These are phyloP conservation scores for Yarrowia osloensis DNA, from an alignment of 805 yeast species.

Conservation along the genomic window DNA sequence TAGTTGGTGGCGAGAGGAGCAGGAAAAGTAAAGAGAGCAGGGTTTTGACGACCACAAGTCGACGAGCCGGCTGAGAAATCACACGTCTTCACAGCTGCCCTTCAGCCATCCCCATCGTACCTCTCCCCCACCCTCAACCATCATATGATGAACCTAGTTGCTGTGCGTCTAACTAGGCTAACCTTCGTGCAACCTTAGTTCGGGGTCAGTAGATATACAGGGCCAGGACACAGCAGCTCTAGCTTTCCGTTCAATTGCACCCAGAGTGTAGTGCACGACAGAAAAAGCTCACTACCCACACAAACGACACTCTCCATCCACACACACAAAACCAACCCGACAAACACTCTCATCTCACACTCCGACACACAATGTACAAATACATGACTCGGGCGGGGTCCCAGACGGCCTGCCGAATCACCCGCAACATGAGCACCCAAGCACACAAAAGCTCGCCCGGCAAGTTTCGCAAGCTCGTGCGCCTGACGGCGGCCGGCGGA, in stretches of 20 bases:
- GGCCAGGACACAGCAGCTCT: neutral
- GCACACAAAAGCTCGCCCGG: constrained; percentile 14
- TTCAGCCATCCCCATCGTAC: too few relatives aligned
- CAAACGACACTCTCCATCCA: neutral
- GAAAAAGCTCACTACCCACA: too few relatives aligned
- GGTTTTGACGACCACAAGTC: too few relatives aligned
- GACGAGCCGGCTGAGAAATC: too few relatives aligned
- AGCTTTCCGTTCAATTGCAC: constrained; percentile 1
- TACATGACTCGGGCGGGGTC: constrained; percentile 1
- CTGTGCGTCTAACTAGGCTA: constrained; percentile 24
- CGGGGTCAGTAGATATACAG: constrained; percentile 10
- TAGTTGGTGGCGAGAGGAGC: neutral
- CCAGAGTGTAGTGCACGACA: neutral
- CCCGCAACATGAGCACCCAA: constrained; percentile 2
- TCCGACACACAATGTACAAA: neutral
- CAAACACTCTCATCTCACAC: neutral
- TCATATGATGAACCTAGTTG: constrained; percentile 27
- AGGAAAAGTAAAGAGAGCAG: neutral
- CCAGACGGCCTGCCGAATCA: neutral
- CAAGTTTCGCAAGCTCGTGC: neutral
- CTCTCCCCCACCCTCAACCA: neutral
- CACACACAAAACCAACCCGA: neutral
- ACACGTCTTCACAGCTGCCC: too few relatives aligned
- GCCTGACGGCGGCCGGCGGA: neutral
- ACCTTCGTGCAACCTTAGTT: constrained; percentile 10